phyloP scores from a whole-genome alignment of 2,329 filamentous ascomycete genomes.

The Teratosphaeria zuluensis region DNA sequence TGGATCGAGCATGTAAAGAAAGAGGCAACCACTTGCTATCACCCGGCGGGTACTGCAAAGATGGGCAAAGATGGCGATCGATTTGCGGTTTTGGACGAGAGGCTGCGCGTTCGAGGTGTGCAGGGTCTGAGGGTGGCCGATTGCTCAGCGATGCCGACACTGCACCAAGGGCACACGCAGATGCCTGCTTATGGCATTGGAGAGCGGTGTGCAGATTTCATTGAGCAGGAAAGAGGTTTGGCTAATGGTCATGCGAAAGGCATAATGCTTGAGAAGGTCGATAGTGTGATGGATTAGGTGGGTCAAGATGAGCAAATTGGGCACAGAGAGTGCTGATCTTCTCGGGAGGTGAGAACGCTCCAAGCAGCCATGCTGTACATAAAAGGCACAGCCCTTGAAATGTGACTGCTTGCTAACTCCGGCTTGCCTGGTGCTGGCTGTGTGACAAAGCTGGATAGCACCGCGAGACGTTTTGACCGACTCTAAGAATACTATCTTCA shows the following conservation, averaged over 20 bases:
- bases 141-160: conserved; percentile 42
- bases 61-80: conserved; percentile 43
- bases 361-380: too few species aligned
- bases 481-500: too few species aligned
- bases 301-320: too few species aligned
- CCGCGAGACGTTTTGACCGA: too few species aligned
- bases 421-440: too few species aligned
- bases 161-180: conserved; percentile 45
- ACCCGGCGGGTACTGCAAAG: conserved; percentile 48
- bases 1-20: conserved; percentile 48
- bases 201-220: conserved; percentile 44
- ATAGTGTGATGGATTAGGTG: background rate
- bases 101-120: conserved; percentile 45
- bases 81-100: conserved; percentile 44
- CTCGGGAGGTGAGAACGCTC: too few species aligned
- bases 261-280: background rate
- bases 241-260: background rate
- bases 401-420: too few species aligned
- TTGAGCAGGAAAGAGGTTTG: conserved; percentile 28
- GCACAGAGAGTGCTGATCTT: too few species aligned
- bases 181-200: conserved; percentile 51
- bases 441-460: too few species aligned
- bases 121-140: conserved; percentile 46
- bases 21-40: conserved; percentile 33
- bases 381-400: too few species aligned